Base-by-base conservation (phyloP, 2,329 filamentous ascomycete species). In the Dichotomopilus funicola region DNA sequence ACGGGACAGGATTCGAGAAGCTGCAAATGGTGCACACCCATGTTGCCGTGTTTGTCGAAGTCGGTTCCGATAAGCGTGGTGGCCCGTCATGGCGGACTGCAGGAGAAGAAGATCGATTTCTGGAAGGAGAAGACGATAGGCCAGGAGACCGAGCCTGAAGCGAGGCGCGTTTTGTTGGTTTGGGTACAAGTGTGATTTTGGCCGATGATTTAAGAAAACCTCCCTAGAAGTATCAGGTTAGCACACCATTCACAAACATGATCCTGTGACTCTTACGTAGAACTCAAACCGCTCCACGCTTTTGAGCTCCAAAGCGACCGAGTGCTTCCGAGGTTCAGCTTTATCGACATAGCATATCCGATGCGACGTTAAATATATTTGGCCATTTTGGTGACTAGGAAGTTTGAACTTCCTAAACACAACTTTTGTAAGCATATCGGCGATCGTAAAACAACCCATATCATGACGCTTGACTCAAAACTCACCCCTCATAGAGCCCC, bases 11-110 rank as follows among this genome's bases (percentile, higher is more conserved):
- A 66, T 97, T 97, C 8, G 91, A 92, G 67, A 95, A 95, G 63
- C 88, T 92, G 76, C 92, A 97, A 65, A 97, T 97, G 1, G 89
- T 87, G 73, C 92, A 97, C 19, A 97, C 86, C 92, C 92, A 97
- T 4, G 91, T 96, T 5, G 89, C 89, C 57, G 78, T 81, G 61
- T 77, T 79, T 11, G 75, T 69, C 11, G 78, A 72, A 1, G 75
- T 63, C 36, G 80, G 74, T 12, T 78, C 73, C 64, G 75, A 66
- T 42, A 71, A 64, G 56, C 76, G 70, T 59, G 75, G 72, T 2
- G 72, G 68, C 44, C 71, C 73, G 38, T 77, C 74, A 31, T 72
- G 62, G 41, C 73, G 70, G 42, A 72, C 68, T 8, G 75, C 69
- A 6, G 81, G 75, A 6, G 80, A 78, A 2, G 75, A 69, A 7